Evolutionary conservation across 352 stramenopile species (phyloP).

Genomic region (Phytophthora hybrid): DNA sequence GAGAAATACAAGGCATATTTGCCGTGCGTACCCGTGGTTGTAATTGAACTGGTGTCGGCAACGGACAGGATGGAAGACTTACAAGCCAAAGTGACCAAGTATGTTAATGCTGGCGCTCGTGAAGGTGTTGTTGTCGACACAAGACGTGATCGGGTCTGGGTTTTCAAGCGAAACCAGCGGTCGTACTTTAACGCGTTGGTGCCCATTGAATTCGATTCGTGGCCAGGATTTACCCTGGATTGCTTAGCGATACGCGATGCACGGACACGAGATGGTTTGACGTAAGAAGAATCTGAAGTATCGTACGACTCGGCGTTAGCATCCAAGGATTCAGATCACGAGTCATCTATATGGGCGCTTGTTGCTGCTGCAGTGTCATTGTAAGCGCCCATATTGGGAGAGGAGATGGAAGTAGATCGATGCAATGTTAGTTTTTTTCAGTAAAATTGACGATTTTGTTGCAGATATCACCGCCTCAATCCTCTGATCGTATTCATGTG

Average conservation of each 20-base stretch:
- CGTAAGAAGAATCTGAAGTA: no score
- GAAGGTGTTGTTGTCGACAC: conserved; percentile 40
- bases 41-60: neutral
- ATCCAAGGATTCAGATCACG: no score
- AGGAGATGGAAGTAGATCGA: no score
- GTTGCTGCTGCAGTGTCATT: neutral
- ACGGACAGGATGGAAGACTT: neutral
- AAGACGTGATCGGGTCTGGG: conserved; percentile 26
- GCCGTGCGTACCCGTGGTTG: conserved; percentile 8
- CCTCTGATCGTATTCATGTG: no score
- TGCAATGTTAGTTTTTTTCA: no score
- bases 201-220: neutral
- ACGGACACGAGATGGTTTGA: no score
- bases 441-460: no score
- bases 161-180: conserved; percentile 31
- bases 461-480: no score
- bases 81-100: conserved; percentile 20
- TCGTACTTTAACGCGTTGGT: conserved; percentile 26
- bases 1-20: conserved; percentile 2
- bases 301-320: no score
- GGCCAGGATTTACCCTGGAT: no score
- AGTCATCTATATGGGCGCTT: neutral
- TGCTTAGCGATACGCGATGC: no score
- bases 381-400: neutral
- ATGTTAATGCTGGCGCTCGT: conserved; percentile 30